A percentile compares a stretch with the other conserved stretches of the same genome.
Evolutionary conservation across 2,329 filamentous ascomycete species (phyloP).

Genomic region (Shiraia bambusicola): DNA sequence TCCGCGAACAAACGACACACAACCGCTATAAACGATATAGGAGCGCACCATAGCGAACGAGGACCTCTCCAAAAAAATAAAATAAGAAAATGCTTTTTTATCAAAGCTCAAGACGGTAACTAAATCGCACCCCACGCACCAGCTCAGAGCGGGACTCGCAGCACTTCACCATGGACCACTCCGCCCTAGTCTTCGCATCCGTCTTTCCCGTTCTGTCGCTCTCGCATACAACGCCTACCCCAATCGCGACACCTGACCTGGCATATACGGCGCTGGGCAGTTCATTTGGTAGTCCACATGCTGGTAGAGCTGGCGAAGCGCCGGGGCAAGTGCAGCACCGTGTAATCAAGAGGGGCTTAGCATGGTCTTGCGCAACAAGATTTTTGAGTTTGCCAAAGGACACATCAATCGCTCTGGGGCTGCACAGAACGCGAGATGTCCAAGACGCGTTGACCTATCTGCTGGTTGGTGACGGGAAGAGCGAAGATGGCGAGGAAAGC

Average conservation of each 20-base stretch:
- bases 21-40: too few relatives aligned
- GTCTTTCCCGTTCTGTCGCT: conserved; percentile 48
- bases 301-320: conserved; percentile 30
- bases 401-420: conserved; percentile 19
- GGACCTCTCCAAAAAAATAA: not conserved
- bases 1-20: conserved; percentile 3
- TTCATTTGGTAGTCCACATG: conserved; percentile 45
- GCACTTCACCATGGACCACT: conserved; percentile 37
- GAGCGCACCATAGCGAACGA: too few relatives aligned
- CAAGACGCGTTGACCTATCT: conserved; percentile 42
- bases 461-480: conserved; percentile 37
- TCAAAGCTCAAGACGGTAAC: conserved; percentile 1
- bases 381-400: conserved; percentile 42
- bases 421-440: conserved; percentile 31
- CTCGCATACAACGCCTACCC: conserved; percentile 48
- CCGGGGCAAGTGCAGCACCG: conserved; percentile 40
- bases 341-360: conserved; percentile 40
- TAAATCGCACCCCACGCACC: not conserved
- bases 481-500: conserved; percentile 31
- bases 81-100: not conserved
- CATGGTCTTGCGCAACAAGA: conserved; percentile 52
- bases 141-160: conserved; percentile 20
- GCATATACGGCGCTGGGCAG: conserved; percentile 43
- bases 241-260: conserved; percentile 47
- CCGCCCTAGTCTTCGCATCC: conserved; percentile 45